phyloP scores from a whole-genome alignment of 23 red algal species.

The Agarophyton chilense region DNA sequence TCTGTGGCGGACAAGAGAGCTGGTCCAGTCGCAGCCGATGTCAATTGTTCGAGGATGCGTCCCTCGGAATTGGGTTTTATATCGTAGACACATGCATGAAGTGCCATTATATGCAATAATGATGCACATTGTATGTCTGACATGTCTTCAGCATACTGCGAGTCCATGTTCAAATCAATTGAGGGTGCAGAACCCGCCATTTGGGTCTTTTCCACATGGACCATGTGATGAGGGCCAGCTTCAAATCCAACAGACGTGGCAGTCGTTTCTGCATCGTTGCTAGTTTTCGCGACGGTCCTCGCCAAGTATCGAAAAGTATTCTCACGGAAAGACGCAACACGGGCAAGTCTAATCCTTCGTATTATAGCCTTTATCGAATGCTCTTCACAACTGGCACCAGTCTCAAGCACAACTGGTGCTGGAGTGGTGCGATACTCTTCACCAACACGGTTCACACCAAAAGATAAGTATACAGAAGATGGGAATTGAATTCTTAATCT shows the following conservation, averaged over 20 bases:
- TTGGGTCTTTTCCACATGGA: slow-evolving; percentile 44
- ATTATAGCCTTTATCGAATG: slow-evolving; percentile 36
- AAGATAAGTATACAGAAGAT: slow-evolving; percentile 16
- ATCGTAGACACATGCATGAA: slow-evolving; percentile 39
- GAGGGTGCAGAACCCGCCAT: slow-evolving; percentile 21
- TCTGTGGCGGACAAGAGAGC: slow-evolving; percentile 34
- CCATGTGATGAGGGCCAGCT: slow-evolving; percentile 45
- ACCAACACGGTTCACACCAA: slow-evolving; percentile 41
- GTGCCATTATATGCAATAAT: slow-evolving; percentile 52
- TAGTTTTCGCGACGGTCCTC: neutral
- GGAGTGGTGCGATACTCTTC: slow-evolving; percentile 19
- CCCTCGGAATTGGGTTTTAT: slow-evolving; percentile 6
- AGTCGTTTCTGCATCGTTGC: slow-evolving; percentile 19
- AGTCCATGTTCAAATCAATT: slow-evolving; percentile 28
- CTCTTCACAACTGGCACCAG: slow-evolving; percentile 8
- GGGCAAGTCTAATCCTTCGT: slow-evolving; percentile 45
- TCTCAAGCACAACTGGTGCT: slow-evolving; percentile 53
- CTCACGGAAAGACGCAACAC: slow-evolving; percentile 50
- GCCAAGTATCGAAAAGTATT: slow-evolving; percentile 38
- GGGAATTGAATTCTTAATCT: slow-evolving; percentile 29
- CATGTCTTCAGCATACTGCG: slow-evolving; percentile 30
- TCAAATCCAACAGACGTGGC: slow-evolving; percentile 34
- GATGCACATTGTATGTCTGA: slow-evolving; percentile 9
- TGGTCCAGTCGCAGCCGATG: slow-evolving; percentile 9
- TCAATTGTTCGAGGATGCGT: slow-evolving; percentile 35